phyloP scores from a whole-genome alignment of 805 yeast species.

The Wickerhamomyces strasburgensis region DNA sequence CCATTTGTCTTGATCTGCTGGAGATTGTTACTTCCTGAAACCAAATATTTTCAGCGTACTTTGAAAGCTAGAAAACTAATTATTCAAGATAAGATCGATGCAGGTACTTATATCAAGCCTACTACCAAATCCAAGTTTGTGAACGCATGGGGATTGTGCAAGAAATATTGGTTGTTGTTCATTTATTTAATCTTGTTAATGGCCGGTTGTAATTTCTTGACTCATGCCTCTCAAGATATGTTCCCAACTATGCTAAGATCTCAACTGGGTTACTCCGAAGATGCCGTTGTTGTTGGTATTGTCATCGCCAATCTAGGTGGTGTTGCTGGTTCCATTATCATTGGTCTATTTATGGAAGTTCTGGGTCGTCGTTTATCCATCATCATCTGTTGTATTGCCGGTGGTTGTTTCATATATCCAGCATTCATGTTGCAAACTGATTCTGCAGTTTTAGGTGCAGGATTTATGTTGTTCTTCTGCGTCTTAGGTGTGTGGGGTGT shows the following conservation, averaged over 20 bases:
- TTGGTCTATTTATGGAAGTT: slow-evolving; percentile 54
- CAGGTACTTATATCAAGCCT: slow-evolving; percentile 26
- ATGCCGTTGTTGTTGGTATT: slow-evolving; percentile 54
- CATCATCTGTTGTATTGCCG: slow-evolving; percentile 44
- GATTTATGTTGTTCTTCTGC: slow-evolving; percentile 59
- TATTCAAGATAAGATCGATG: slow-evolving; percentile 24
- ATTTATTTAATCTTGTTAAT: slow-evolving; percentile 54
- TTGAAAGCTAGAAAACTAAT: slow-evolving; percentile 27
- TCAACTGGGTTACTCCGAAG: slow-evolving; percentile 43
- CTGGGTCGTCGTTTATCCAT: slow-evolving; percentile 60
- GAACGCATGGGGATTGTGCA: slow-evolving; percentile 32
- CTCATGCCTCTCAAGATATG: slow-evolving; percentile 74
- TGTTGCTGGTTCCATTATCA: slow-evolving; percentile 52
- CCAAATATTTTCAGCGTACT: slow-evolving; percentile 41
- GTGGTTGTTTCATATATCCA: slow-evolving; percentile 62
- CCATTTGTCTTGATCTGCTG: slow-evolving; percentile 53
- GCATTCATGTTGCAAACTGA: slow-evolving; percentile 39
- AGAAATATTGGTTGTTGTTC: slow-evolving; percentile 57
- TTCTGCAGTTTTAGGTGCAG: slow-evolving; percentile 47
- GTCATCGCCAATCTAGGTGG: slow-evolving; percentile 66
- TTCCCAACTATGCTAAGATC: slow-evolving; percentile 57
- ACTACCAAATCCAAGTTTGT: slow-evolving; percentile 19
- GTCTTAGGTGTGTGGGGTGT: slow-evolving; percentile 77
- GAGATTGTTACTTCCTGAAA: slow-evolving; percentile 57
- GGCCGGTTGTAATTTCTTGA: slow-evolving; percentile 66